Conservation (phyloP, 345 rosid species). For the Clausena lansium region DNA sequence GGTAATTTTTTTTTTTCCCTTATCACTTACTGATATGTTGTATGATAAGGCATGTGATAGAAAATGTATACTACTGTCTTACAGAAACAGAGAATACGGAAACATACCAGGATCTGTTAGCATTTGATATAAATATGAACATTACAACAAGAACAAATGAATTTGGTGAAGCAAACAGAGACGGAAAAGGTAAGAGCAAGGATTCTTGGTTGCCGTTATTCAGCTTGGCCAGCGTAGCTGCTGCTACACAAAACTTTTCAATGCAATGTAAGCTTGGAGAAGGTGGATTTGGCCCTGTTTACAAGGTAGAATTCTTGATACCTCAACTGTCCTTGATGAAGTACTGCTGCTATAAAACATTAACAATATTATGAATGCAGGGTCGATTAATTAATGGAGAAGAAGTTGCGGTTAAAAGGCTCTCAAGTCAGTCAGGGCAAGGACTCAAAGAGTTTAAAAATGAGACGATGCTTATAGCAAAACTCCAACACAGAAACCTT, state of each 20-base stretch:
- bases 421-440: slow-evolving; percentile 31
- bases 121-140: slow-evolving; percentile 20
- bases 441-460: slow-evolving; percentile 40
- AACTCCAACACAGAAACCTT: slow-evolving; percentile 44
- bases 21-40: not conserved
- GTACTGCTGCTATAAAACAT: not conserved
- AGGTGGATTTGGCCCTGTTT: slow-evolving; percentile 43
- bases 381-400: slow-evolving; percentile 34
- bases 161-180: not conserved
- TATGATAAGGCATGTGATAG: not conserved
- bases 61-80: too few relatives aligned
- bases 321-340: not conserved
- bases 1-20: not conserved
- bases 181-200: not conserved
- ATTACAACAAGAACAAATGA: not conserved
- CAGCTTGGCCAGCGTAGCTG: slow-evolving; percentile 23
- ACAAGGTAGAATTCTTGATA: slow-evolving; percentile 3
- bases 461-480: slow-evolving; percentile 29
- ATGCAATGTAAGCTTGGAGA: slow-evolving; percentile 31
- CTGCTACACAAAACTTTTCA: slow-evolving; percentile 28
- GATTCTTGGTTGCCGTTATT: slow-evolving; percentile 22
- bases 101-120: slow-evolving; percentile 16
- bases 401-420: slow-evolving; percentile 42
- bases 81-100: not conserved
- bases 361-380: slow-evolving; percentile 8